phyloP scores from a whole-genome alignment of 768 basidiomycete species.

The Coprinopsis marcescibilis region DNA sequence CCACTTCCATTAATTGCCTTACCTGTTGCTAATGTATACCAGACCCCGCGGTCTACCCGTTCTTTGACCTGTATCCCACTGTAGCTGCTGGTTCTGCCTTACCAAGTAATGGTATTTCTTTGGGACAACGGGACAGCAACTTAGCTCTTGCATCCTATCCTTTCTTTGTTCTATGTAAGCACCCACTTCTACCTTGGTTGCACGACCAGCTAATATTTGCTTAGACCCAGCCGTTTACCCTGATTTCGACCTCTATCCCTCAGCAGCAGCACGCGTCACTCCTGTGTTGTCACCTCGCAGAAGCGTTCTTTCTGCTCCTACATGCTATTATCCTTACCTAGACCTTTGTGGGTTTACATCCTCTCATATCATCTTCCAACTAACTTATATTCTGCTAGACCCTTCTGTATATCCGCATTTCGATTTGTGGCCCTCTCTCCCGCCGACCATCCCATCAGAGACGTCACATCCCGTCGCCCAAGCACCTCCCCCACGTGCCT shows the following conservation, averaged over 20 bases:
- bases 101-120: too few species aligned
- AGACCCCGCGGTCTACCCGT: slow-evolving; percentile 9
- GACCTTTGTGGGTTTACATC: slow-evolving; percentile 12
- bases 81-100: neutral
- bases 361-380: neutral
- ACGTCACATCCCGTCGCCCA: neutral
- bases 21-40: neutral
- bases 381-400: slow-evolving; percentile 16
- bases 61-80: slow-evolving; percentile 9
- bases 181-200: neutral
- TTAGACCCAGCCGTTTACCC: slow-evolving; percentile 6
- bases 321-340: slow-evolving; percentile 12
- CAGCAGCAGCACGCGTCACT: neutral
- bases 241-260: slow-evolving; percentile 9
- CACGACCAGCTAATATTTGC: neutral
- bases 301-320: neutral
- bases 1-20: neutral
- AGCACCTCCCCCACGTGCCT: too few species aligned
- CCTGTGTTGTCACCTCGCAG: neutral
- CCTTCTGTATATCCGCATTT: slow-evolving; percentile 30
- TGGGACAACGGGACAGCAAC: too few species aligned
- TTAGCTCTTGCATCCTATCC: neutral
- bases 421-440: slow-evolving; percentile 13
- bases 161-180: slow-evolving; percentile 14
- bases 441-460: neutral